Evolutionary conservation across 495 filamentous ascomycete genomes (phyloP).

Genomic region (Talaromyces ruber): DNA sequence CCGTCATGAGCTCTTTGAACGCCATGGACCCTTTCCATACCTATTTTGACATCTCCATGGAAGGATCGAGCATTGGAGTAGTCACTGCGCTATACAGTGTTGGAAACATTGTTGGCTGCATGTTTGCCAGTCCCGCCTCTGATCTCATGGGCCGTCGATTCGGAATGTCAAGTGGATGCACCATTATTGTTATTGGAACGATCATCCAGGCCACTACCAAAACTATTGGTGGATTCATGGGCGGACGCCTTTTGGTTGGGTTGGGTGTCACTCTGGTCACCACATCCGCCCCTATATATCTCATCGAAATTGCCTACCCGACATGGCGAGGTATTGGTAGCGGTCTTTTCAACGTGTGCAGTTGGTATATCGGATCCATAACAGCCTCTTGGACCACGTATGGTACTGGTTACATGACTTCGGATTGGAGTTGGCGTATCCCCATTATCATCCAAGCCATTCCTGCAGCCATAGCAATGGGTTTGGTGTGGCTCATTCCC

Average conservation of each 20-base stretch:
- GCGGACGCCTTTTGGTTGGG: slow-evolving; percentile 65
- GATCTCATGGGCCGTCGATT: slow-evolving; percentile 45
- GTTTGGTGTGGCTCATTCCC: neutral
- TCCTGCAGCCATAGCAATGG: slow-evolving; percentile 26
- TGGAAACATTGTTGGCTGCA: slow-evolving; percentile 44
- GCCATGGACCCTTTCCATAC: neutral
- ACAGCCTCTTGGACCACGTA: slow-evolving; percentile 27
- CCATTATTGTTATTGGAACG: slow-evolving; percentile 53
- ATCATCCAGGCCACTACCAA: slow-evolving; percentile 41
- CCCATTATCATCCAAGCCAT: slow-evolving; percentile 56
- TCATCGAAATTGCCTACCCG: slow-evolving; percentile 67
- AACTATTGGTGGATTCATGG: slow-evolving; percentile 52
- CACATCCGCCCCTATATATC: slow-evolving; percentile 62
- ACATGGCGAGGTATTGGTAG: slow-evolving; percentile 58
- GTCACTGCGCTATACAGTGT: slow-evolving; percentile 51
- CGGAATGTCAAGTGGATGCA: slow-evolving; percentile 57
- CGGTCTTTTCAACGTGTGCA: slow-evolving; percentile 42
- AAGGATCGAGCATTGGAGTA: slow-evolving; percentile 34
- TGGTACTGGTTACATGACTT: slow-evolving; percentile 17
- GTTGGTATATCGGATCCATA: slow-evolving; percentile 46
- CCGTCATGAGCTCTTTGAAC: neutral
- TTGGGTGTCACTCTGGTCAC: slow-evolving; percentile 61
- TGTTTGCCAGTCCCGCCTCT: slow-evolving; percentile 14
- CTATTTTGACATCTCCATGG: neutral
- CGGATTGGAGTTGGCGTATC: slow-evolving; percentile 43